Evolutionary conservation across 345 rosid genomes (phyloP).

Genomic region (Combretum micranthum): DNA sequence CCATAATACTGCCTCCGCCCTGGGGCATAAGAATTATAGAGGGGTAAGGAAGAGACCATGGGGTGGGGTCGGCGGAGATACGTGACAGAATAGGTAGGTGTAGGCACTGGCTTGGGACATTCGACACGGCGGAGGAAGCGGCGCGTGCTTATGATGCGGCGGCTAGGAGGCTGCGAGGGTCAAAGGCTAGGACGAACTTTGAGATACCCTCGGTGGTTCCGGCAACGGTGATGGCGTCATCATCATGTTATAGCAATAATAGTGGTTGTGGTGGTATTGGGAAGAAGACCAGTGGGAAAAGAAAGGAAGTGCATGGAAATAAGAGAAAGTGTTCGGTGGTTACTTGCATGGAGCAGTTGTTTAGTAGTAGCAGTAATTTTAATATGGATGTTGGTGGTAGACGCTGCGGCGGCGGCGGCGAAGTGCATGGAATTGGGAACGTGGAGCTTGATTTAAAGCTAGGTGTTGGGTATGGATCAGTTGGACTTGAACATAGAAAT

Average conservation of each 20-base stretch:
- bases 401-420: constrained; percentile 4
- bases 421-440: background rate
- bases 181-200: constrained; percentile 85
- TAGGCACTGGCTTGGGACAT: constrained; percentile 95
- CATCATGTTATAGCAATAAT: constrained; percentile 7
- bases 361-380: constrained; percentile 19
- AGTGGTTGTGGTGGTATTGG: background rate
- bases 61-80: constrained; percentile 99
- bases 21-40: constrained; percentile 50
- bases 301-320: constrained; percentile 7
- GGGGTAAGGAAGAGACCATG: constrained; percentile 99
- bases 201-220: constrained; percentile 42
- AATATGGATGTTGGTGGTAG: background rate
- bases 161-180: constrained; percentile 76
- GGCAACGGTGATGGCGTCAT: constrained; percentile 14
- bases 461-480: constrained; percentile 22
- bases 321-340: constrained; percentile 61
- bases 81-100: constrained; percentile 84
- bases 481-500: background rate
- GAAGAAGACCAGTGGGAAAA: constrained; percentile 20
- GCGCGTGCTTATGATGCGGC: constrained; percentile 92
- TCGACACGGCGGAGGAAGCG: constrained; percentile 94
- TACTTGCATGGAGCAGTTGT: constrained; percentile 58
- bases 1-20: no score
- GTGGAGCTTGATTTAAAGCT: constrained; percentile 50